Evolutionary conservation across 2,329 filamentous ascomycete species (phyloP), one percentile per base, ranked within the genome.

Genomic region (Pestalotiopsis sp.): DNA sequence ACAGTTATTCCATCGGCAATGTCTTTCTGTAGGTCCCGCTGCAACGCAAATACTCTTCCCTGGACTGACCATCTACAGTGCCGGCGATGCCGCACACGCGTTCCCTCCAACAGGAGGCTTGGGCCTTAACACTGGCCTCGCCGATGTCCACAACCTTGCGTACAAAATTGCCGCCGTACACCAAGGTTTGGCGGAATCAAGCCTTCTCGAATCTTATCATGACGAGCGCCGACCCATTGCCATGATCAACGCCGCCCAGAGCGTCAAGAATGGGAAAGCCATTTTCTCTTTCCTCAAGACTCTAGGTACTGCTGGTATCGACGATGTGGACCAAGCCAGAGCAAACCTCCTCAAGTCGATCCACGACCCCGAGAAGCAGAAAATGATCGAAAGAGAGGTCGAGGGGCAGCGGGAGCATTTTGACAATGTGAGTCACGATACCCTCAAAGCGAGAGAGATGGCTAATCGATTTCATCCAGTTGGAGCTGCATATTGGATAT

Each of bases 401-500:
- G 77, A 82, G 65, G 74, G 73, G 0, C 80, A 84, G 69, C 69
- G 78, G 36, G 80, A 83, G 39, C 82, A 83, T 68, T 83, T 83
- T 65, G 80, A 83, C 66, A 82, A 83, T 62, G 74, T 75, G 36
- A 63, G 71, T 67, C 17, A 2, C 2, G 4, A 17, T n/a, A 52
- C 23, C 27, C 6, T 39, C 17, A 9, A 31, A 11, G 12, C n/a
- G 14, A 11, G 13, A 52, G 14, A 27, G 6, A 57, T 4, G 3
- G 14, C 49, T 12, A 14, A 57, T 4, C 20, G 4, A 4, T 20
- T 45, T 17, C 11, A 27, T 27, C 12, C 4, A 75, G 74, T 77
- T 83, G 6, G 80, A 79, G 45, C 74, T 84, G 6, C 82, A 84
- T 63, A 82, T 84, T 65, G 82, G 82, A 1, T 84, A 83, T 66